A percentile compares a stretch with the other conserved stretches of the same genome.
These are phyloP conservation scores for Aspergillus versicolor DNA, from an alignment of 2,329 filamentous ascomycete genomes.

Conservation along the genomic window DNA sequence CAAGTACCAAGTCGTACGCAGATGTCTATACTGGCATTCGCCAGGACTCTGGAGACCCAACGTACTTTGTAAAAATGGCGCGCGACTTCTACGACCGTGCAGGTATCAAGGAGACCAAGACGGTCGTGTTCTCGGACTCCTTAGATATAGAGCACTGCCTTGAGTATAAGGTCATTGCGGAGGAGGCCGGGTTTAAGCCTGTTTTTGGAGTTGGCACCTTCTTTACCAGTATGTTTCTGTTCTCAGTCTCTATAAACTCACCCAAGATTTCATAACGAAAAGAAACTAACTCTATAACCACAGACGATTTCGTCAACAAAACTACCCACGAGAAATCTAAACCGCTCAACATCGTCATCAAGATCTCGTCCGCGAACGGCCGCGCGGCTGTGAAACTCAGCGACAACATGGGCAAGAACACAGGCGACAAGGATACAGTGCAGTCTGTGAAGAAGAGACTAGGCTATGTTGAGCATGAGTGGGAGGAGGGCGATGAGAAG, in stretches of 20 bases:
- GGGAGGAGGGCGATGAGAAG: constrained; percentile 81
- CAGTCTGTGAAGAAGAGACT: constrained; percentile 79
- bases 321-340: constrained; percentile 77
- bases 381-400: constrained; percentile 88
- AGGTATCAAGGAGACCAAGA: constrained; percentile 77
- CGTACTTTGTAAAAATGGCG: constrained; percentile 75
- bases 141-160: constrained; percentile 87
- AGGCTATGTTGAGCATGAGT: constrained; percentile 81
- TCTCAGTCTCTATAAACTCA: neutral
- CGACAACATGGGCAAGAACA: constrained; percentile 91
- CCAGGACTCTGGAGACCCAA: constrained; percentile 86
- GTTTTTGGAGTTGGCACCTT: constrained; percentile 95
- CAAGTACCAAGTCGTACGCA: constrained; percentile 66
- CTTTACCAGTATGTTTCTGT: constrained; percentile 67
- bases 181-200: constrained; percentile 76
- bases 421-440: constrained; percentile 77
- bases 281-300: neutral
- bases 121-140: constrained; percentile 93
- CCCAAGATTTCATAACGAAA: neutral
- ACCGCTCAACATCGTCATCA: constrained; percentile 97
- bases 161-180: constrained; percentile 82
- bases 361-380: constrained; percentile 81
- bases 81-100: constrained; percentile 75
- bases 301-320: constrained; percentile 76
- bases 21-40: constrained; percentile 79